These are phyloP conservation scores for Fomitiporia mediterranea DNA, from an alignment of 1,284 basidiomycete genomes.

Conservation along the genomic window DNA sequence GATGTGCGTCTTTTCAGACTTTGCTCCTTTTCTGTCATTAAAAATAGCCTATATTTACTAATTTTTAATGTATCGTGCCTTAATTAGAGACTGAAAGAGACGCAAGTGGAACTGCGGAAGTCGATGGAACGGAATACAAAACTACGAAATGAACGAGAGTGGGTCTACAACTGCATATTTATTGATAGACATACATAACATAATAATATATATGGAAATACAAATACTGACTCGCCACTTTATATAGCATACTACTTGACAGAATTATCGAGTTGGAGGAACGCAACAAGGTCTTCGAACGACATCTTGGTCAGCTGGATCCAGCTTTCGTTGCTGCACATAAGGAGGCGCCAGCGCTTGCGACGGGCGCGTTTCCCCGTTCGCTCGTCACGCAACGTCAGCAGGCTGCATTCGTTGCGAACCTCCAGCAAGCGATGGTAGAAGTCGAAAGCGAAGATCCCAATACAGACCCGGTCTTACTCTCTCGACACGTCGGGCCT, in stretches of 20 bases:
- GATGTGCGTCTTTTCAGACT: slow-evolving; percentile 42
- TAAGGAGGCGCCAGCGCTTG: slow-evolving; percentile 25
- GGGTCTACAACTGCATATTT: slow-evolving; percentile 28
- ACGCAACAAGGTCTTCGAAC: slow-evolving; percentile 25
- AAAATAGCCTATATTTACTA: background rate
- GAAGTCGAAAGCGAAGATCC: slow-evolving; percentile 47
- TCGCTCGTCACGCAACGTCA: slow-evolving; percentile 36
- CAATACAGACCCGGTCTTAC: slow-evolving; percentile 40
- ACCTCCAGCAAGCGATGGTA: slow-evolving; percentile 43
- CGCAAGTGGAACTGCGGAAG: slow-evolving; percentile 44
- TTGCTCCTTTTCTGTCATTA: background rate
- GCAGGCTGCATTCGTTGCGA: slow-evolving; percentile 37
- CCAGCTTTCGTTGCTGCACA: slow-evolving; percentile 17
- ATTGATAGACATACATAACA: background rate
- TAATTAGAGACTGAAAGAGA: slow-evolving; percentile 52
- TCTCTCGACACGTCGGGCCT: slow-evolving; percentile 43
- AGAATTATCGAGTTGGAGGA: slow-evolving; percentile 56
- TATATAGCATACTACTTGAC: slow-evolving; percentile 46
- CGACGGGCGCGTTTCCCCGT: slow-evolving; percentile 44
- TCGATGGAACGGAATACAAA: slow-evolving; percentile 56
- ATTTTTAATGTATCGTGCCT: slow-evolving; percentile 21
- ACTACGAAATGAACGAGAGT: slow-evolving; percentile 57
- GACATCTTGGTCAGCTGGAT: slow-evolving; percentile 25
- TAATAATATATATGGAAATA: background rate
- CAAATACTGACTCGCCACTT: background rate